Conservation (phyloP, 768 basidiomycete genomes). For the Fomitopsis pulvina region DNA sequence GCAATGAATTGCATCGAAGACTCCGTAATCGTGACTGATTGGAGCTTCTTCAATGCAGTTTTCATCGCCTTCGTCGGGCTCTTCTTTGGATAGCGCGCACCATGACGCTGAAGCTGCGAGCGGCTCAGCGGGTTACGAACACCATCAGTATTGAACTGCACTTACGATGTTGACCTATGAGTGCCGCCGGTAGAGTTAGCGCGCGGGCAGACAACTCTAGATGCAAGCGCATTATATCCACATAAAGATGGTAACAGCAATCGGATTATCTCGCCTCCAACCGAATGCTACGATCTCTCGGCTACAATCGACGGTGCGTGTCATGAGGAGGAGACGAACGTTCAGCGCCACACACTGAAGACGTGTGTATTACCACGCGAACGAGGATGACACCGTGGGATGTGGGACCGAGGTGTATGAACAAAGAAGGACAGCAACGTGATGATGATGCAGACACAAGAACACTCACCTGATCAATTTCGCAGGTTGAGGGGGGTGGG, state of each 20-base stretch:
- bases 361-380: too few relatives aligned
- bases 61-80: slow-evolving; percentile 38
- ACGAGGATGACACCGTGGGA: neutral
- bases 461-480: slow-evolving; percentile 16
- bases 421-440: neutral
- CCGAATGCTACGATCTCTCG: too few relatives aligned
- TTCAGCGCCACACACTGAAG: too few relatives aligned
- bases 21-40: slow-evolving; percentile 35
- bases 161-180: slow-evolving; percentile 53
- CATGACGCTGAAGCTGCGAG: slow-evolving; percentile 70
- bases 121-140: neutral
- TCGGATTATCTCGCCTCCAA: too few relatives aligned
- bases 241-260: neutral
- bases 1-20: slow-evolving; percentile 51
- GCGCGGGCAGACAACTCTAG: neutral
- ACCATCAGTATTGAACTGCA: neutral
- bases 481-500: slow-evolving; percentile 40
- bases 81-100: slow-evolving; percentile 67
- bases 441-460: neutral
- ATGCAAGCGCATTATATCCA: neutral
- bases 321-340: too few relatives aligned
- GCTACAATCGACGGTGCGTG: too few relatives aligned
- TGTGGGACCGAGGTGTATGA: neutral
- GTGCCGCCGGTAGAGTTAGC: neutral
- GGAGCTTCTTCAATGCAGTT: slow-evolving; percentile 45